Percentiles rank a stretch among this genome's conserved stretches.
Conservation (phyloP, 441 rosid species). For the Eruca vesicaria region DNA sequence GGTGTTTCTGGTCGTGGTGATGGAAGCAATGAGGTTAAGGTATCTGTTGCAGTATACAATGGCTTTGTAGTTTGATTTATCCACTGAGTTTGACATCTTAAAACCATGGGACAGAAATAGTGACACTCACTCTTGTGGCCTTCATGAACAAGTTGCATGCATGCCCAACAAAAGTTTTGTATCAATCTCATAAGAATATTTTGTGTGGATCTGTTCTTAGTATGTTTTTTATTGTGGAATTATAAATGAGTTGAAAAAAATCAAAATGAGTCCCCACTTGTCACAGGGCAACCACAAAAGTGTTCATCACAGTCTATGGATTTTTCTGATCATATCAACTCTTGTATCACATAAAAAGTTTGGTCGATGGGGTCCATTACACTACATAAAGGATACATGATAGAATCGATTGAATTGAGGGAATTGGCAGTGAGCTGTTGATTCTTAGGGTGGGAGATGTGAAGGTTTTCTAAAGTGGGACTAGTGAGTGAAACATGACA, state of each 20-base stretch:
- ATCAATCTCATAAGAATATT: neutral
- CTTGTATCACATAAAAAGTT: neutral
- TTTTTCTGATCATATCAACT: neutral
- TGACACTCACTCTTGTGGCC: neutral
- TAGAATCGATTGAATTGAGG: neutral
- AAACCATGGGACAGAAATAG: neutral
- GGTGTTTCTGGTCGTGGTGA: neutral
- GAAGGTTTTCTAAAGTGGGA: slow-evolving; percentile 24
- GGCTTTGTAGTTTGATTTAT: slow-evolving; percentile 1
- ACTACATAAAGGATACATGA: slow-evolving; percentile 5
- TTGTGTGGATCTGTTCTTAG: neutral
- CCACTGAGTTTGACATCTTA: neutral
- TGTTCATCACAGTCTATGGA: neutral
- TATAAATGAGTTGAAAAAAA: neutral
- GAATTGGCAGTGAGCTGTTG: slow-evolving; percentile 13
- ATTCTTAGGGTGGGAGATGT: slow-evolving; percentile 23
- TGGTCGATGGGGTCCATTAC: neutral
- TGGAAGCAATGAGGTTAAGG: neutral
- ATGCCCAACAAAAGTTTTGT: slow-evolving; percentile 16
- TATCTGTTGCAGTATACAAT: neutral
- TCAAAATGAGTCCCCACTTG: neutral
- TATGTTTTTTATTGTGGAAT: neutral
- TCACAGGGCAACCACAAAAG: neutral
- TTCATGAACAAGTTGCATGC: slow-evolving; percentile 2
- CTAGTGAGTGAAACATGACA: slow-evolving; percentile 20